Evolutionary conservation across 768 basidiomycete genomes (phyloP), one percentile per base, ranked within the genome.

Genomic region (Obba rivulosa): DNA sequence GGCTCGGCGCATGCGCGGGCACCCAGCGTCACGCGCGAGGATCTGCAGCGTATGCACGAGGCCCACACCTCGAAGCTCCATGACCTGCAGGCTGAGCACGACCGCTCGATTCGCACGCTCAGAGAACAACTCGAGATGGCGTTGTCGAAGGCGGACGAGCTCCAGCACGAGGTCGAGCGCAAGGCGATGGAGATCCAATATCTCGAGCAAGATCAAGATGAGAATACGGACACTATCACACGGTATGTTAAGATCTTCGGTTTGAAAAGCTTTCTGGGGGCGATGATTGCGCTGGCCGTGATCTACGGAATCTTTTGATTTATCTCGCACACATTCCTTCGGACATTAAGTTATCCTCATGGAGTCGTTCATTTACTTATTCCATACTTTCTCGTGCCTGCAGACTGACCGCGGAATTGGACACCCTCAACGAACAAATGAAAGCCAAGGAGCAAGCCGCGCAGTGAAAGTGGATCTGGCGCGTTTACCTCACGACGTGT

Each of bases 131-230:
- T 89, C 8, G 80, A 83, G 31, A 66, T 64, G 9, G 69, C 79
- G 11, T 66, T 73, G 48, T 52, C 59, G 22, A 78, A 72, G 59
- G 69, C 78, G 34, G 69, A 71, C 17, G 80, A 81, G 43, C 68
- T 83, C 39, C 72, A 81, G 57, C 70, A 76, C 49, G 81, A 86
- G 53, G 67, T 87, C 45, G 72, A 68, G 4, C 75, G 84, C 52
- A 89, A 88, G 65, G 74, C 75, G 49, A 83, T 92, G 86, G 90
- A 92, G 67, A 84, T 91, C 40, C 74, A 80, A 55, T 87, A 83
- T 65, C 73, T 88, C 48, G 87, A 88, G 60, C 78, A 81, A 62
- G 87, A 89, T 21, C 80, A 85, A 60, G 87, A 90, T 36, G 90
- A 92, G 56, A 79, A 59, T 52, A 75, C 82, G 56, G 85, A 87